Conservation (phyloP, 2,329 filamentous ascomycete genomes). For the Trichoderma guizhouense region DNA sequence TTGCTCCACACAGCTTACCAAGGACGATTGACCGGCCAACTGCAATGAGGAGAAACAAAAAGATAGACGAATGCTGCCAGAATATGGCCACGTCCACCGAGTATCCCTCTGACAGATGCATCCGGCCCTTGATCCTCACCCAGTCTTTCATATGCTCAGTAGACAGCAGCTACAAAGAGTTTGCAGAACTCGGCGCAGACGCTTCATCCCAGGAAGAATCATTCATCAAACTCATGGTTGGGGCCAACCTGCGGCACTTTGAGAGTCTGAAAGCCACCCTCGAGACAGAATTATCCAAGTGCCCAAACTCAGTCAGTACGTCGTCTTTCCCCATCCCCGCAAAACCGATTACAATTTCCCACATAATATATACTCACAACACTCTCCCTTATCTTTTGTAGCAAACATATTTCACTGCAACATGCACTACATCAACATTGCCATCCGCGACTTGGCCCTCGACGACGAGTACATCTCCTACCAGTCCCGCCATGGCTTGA, state of each 20-base stretch:
- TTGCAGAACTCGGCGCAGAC: background rate
- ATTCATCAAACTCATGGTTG: background rate
- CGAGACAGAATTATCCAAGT: background rate
- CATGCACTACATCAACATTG: constrained; percentile 16
- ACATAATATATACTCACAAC: background rate
- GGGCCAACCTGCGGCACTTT: constrained; percentile 1
- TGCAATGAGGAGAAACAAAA: background rate
- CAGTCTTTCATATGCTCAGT: constrained; percentile 2
- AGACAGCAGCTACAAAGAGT: background rate
- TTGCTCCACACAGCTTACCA: background rate
- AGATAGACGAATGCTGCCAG: constrained; percentile 11
- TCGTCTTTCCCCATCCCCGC: background rate
- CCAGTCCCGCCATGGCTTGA: background rate
- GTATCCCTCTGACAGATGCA: constrained; percentile 17
- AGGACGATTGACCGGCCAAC: background rate
- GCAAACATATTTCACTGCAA: background rate
- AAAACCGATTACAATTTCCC: background rate
- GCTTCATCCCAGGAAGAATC: background rate
- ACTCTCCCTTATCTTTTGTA: background rate
- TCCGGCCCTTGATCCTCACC: constrained; percentile 3
- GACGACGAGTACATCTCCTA: background rate
- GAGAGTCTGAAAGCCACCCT: background rate
- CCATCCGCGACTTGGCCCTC: constrained; percentile 6
- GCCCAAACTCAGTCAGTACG: background rate
- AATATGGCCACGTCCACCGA: constrained; percentile 8